Evolutionary conservation across 257 asterid genomes (phyloP).

Genomic region (Datura wrightii): DNA sequence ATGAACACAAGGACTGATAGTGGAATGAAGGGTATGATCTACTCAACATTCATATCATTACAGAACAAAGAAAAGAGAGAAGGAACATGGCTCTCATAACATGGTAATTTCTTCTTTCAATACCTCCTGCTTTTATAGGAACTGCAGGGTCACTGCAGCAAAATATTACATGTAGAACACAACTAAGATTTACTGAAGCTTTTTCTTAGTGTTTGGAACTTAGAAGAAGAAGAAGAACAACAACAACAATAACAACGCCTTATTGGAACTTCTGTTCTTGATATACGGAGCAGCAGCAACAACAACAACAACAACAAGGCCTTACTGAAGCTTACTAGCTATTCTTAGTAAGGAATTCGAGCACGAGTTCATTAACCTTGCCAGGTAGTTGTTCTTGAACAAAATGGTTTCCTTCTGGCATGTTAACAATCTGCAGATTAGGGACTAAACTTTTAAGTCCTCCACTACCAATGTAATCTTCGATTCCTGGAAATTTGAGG

Average conservation of each 20-base stretch:
- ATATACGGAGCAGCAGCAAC: background rate
- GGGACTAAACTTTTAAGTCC: slow-evolving; percentile 47
- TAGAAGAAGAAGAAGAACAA: background rate
- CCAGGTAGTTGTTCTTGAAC: slow-evolving; percentile 72
- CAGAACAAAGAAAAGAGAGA: background rate
- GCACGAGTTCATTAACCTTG: slow-evolving; percentile 56
- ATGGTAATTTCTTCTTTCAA: background rate
- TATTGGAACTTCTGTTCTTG: background rate
- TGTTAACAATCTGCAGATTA: slow-evolving; percentile 43
- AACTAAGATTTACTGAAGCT: background rate
- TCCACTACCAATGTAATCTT: slow-evolving; percentile 52
- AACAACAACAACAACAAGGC: background rate
- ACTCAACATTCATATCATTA: background rate
- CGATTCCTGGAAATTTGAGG: slow-evolving; percentile 58
- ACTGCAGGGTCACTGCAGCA: slow-evolving; percentile 12
- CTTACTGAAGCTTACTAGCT: background rate
- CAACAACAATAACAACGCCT: background rate
- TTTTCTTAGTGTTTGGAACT: background rate
- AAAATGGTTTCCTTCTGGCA: slow-evolving; percentile 72
- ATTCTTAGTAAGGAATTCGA: slow-evolving; percentile 50
- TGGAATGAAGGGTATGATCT: too few species aligned
- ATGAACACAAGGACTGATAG: too few species aligned
- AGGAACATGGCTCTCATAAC: background rate
- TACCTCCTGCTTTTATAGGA: background rate
- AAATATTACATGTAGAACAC: slow-evolving; percentile 2